phyloP scores from a whole-genome alignment of 257 asterid species.

The Solanum piurae region DNA sequence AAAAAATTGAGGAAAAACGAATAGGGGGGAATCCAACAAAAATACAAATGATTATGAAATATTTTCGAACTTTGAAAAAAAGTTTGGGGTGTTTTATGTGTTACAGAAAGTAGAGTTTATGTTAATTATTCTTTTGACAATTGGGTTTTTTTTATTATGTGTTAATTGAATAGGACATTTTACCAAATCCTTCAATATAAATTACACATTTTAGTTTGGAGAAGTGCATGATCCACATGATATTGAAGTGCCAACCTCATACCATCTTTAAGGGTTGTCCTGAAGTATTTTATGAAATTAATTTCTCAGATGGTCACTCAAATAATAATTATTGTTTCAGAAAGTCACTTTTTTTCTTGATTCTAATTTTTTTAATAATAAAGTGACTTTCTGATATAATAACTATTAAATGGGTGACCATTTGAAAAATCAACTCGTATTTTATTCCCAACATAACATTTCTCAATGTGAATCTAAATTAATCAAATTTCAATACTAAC shows the following conservation, averaged over 20 bases:
- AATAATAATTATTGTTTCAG: not conserved
- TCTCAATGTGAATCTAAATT: not conserved
- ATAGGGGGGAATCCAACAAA: not conserved
- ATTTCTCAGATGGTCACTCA: accelerated
- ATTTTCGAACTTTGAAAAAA: not conserved
- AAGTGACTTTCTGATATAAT: not conserved
- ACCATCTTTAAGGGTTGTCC: not conserved
- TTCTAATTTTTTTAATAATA: not conserved
- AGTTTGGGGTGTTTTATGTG: not conserved
- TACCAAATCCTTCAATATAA: not conserved
- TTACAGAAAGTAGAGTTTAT: not conserved
- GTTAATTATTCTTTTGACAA: not conserved
- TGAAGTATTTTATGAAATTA: not conserved
- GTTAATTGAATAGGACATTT: not conserved
- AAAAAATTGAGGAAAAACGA: too few relatives aligned
- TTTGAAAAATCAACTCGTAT: not conserved
- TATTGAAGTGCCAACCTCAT: not conserved
- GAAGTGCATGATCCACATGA: not conserved
- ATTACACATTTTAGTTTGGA: too few relatives aligned
- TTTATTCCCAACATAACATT: not conserved
- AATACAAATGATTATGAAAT: too few relatives aligned
- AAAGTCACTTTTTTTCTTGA: not conserved
- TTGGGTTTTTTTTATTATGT: too few relatives aligned
- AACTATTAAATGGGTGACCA: not conserved
- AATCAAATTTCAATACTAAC: not conserved